Base-by-base conservation (phyloP, 2,329 filamentous ascomycete genomes). In the Cercospora sp. region DNA sequence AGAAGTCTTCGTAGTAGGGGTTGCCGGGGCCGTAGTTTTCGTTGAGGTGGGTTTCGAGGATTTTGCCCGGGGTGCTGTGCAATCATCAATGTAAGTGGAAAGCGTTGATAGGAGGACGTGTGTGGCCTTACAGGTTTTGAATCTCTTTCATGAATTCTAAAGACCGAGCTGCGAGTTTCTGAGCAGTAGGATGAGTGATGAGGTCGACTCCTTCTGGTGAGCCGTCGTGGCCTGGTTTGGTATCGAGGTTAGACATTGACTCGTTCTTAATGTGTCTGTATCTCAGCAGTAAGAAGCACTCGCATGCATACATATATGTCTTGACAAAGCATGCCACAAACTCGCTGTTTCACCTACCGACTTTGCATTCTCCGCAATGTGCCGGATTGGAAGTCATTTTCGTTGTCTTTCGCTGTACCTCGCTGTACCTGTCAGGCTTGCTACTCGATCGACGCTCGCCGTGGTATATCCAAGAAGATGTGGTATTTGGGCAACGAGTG, bases 61-160 rank as follows among this genome's bases (percentile, higher is more conserved):
- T 74, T 66, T 76, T 76, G 12, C 78, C 79, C 6, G 79, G 78
- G 4, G 78, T 80, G 26, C 79, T n/a, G n/a, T n/a, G n/a, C n/a
- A n/a, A n/a, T n/a, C n/a, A n/a, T n/a, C n/a, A n/a, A n/a, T n/a
- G n/a, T n/a, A n/a, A n/a, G n/a, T n/a, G n/a, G n/a, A n/a, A n/a
- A n/a, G n/a, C n/a, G n/a, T n/a, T n/a, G n/a, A n/a, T n/a, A n/a
- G n/a, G 23, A 26, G 4, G 23, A 26, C 23, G 23, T 4, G 2
- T 26, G 23, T 26, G 2, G 23, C 23, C 23, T 26, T 26, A 73
- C 73, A 75, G 59, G 45, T 74, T 67, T 20, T 75, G 67, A 1
- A 75, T 67, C 48, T 75, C 72, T 16, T 67, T 66, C 69, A 74
- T 67, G 67, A 74, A 75, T 42, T 75, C 71, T 5, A 71, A 45